Base-by-base conservation (phyloP, 306 rosid genomes). In the Quercus engelmannii region DNA sequence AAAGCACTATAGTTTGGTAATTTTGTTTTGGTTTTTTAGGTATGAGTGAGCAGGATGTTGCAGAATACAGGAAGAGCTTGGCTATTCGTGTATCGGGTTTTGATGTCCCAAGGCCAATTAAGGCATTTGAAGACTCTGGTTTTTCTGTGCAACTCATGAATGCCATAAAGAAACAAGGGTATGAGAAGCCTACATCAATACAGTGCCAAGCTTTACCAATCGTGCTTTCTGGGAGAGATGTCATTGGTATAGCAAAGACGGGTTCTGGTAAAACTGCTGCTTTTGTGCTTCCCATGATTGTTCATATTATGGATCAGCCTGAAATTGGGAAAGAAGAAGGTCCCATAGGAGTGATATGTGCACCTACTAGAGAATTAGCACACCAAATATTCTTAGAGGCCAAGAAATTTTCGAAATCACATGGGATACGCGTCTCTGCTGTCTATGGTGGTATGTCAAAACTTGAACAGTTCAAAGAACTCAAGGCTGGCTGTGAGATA, bases 401-500 rank as follows among this genome's bases (percentile, higher is more conserved):
- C 59, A 95, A 92, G 88, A 95, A 95, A 76, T 95, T 95, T 82
- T 83, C 99, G 13, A 95, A 95, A 75, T 65, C 96, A 1, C 82
- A 91, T 69, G 94, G 98, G 28, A 67, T 95, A 26, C 94, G 97
- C 7, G 96, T 95, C 46, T 84, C 93, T 74, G 98, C 98, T 82
- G 97, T 95, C 71, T 95, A 90, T 73, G 99, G 99, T 88, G 99
- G 99, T 69, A 95, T 95, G 99, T 95, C 99, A 7, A 95, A 95
- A 82, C 93, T 95, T 35, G 99, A 95, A 9, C 99, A 95, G 83
- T 88, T 95, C 83, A 95, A 91, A 90, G 99, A 95, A 81, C 93
- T 95, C 30, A 95, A 95, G 90, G 98, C 97, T 56, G 99, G 99
- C 58, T 92, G 96, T 80, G 99, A 95, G 89, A 90, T 95, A 74